Evolutionary conservation across 768 basidiomycete species (phyloP).

Genomic region (Leucocoprinus sp.): DNA sequence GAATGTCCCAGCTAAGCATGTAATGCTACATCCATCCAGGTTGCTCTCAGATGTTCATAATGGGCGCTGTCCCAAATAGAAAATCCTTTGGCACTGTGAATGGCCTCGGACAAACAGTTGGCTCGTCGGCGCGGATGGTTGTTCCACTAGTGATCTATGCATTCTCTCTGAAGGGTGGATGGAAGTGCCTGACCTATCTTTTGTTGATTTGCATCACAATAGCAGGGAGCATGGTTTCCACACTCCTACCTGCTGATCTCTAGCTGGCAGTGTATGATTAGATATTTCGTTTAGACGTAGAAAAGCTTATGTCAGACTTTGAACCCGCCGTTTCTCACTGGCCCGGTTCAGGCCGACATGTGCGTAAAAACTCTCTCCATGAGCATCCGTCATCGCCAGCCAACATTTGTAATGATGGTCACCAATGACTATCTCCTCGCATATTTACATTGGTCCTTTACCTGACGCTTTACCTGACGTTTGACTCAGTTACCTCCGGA

Average conservation of each 20-base stretch:
- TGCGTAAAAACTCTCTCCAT: too few species aligned
- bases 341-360: too few species aligned
- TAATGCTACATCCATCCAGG: background rate
- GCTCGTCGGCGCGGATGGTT: conserved; percentile 29
- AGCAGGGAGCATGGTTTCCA: conserved; percentile 7
- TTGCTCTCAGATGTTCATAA: conserved; percentile 12
- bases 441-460: background rate
- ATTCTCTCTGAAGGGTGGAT: conserved; percentile 38
- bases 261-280: background rate
- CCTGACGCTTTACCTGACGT: background rate
- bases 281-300: too few species aligned
- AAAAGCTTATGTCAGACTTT: too few species aligned
- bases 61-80: conserved; percentile 17
- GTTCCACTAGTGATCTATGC: conserved; percentile 57
- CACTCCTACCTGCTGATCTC: conserved; percentile 1
- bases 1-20: background rate
- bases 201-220: conserved; percentile 21
- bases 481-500: too few species aligned
- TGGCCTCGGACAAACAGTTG: conserved; percentile 24
- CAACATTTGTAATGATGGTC: too few species aligned
- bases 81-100: conserved; percentile 9
- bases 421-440: too few species aligned
- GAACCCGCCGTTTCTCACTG: too few species aligned
- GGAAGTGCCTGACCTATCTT: conserved; percentile 37
- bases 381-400: too few species aligned